These are phyloP conservation scores for Nicotiana rustica DNA, from an alignment of 305 asterid species.

Conservation along the genomic window DNA sequence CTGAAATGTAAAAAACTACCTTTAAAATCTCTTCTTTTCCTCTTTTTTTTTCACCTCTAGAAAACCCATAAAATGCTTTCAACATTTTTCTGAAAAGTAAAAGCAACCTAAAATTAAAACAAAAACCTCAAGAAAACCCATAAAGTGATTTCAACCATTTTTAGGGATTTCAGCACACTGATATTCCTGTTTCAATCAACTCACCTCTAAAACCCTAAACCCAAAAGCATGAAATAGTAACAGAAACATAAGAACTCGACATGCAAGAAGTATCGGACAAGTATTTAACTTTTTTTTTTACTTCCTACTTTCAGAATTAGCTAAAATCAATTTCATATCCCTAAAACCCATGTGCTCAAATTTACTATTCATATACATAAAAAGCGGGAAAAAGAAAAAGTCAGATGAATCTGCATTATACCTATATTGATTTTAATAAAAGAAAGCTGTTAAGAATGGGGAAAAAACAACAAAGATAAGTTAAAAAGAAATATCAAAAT, in stretches of 20 bases:
- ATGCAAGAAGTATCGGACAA: not conserved
- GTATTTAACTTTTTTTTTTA: not conserved
- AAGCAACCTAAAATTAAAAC: not conserved
- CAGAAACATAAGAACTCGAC: not conserved
- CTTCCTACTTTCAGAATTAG: not conserved
- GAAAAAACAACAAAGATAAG: slow-evolving; percentile 6
- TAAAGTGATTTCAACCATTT: not conserved
- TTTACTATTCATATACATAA: not conserved
- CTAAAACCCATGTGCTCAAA: not conserved
- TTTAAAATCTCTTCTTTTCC: slow-evolving; percentile 9
- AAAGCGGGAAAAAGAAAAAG: no score
- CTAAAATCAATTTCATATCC: not conserved
- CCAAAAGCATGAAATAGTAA: not conserved
- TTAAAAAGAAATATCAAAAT: not conserved
- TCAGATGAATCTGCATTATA: not conserved
- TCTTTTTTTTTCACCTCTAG: slow-evolving; percentile 5
- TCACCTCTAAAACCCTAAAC: not conserved
- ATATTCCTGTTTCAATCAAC: not conserved
- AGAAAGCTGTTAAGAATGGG: not conserved
- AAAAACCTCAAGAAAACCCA: not conserved
- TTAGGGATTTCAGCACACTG: not conserved
- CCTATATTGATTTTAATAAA: not conserved
- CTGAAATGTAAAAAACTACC: slow-evolving; percentile 21
- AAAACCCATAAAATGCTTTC: slow-evolving; percentile 14
- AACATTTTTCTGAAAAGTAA: not conserved